Percentiles rank a stretch among this genome's conserved stretches.
phyloP scores from a whole-genome alignment of 139 green algal genomes.

The Astrephomene gubernaculifera region DNA sequence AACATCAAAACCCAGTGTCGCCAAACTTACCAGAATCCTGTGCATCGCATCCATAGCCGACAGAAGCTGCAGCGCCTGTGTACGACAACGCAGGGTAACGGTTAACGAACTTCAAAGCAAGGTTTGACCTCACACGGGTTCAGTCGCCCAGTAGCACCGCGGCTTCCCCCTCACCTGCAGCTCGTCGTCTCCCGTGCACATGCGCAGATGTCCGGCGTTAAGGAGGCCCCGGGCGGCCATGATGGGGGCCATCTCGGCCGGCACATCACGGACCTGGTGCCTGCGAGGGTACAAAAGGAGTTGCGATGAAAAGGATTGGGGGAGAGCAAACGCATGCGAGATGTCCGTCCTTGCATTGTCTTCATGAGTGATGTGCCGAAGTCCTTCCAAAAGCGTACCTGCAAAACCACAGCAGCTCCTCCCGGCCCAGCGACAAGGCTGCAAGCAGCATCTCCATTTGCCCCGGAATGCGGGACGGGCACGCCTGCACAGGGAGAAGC shows the following conservation, averaged over 20 bases:
- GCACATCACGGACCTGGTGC: not conserved
- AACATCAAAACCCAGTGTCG: too few relatives aligned
- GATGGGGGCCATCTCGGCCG: not conserved
- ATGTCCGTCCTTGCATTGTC: too few relatives aligned
- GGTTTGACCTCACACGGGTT: not conserved
- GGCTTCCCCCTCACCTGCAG: not conserved
- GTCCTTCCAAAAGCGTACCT: too few relatives aligned
- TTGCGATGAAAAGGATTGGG: too few relatives aligned
- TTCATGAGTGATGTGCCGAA: too few relatives aligned
- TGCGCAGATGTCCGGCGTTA: not conserved
- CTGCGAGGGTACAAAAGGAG: too few relatives aligned
- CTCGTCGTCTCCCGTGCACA: not conserved
- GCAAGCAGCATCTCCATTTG: constrained; percentile 38
- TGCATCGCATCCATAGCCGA: constrained; percentile 34
- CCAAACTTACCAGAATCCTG: constrained; percentile 21
- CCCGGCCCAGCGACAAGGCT: constrained; percentile 14
- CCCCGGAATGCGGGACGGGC: not conserved
- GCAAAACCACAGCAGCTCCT: constrained; percentile 41
- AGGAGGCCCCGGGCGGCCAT: not conserved
- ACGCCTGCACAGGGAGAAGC: not conserved
- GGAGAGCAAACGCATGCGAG: too few relatives aligned
- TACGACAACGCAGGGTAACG: too few relatives aligned
- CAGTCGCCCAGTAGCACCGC: not conserved
- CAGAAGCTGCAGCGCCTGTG: constrained; percentile 36
- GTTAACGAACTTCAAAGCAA: not conserved